Conservation (phyloP, 1,284 basidiomycete genomes). For the Ganoderma sp. region DNA sequence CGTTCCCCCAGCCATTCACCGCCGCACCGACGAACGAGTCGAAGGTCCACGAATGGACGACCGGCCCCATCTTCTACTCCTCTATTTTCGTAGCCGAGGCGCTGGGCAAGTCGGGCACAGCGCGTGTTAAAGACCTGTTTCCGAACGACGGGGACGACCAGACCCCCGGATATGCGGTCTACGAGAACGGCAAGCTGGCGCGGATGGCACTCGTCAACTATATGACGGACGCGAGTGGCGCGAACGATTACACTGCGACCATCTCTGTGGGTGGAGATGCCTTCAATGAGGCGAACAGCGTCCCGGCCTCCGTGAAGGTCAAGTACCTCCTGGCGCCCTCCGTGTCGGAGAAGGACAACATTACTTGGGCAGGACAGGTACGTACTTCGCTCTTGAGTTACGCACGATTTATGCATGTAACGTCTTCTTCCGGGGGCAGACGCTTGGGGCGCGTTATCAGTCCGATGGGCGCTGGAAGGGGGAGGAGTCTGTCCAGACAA, state of each 20-base stretch:
- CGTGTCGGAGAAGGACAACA: constrained; percentile 67
- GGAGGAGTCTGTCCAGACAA: constrained; percentile 53
- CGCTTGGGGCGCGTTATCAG: constrained; percentile 62
- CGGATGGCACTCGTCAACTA: constrained; percentile 74
- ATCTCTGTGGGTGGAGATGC: constrained; percentile 50
- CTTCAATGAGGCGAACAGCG: constrained; percentile 41
- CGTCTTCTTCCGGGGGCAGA: constrained; percentile 45
- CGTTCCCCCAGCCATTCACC: constrained; percentile 42
- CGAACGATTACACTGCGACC: constrained; percentile 53
- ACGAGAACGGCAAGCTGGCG: constrained; percentile 60
- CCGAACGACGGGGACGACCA: constrained; percentile 53
- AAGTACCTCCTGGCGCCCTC: constrained; percentile 60
- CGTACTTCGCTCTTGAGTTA: constrained; percentile 8
- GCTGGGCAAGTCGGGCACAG: constrained; percentile 62
- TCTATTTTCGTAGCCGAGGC: constrained; percentile 70
- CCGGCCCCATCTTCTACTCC: constrained; percentile 72
- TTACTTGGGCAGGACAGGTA: constrained; percentile 68
- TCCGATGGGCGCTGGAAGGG: constrained; percentile 68
- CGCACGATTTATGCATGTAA: constrained; percentile 2
- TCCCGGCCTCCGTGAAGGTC: constrained; percentile 49
- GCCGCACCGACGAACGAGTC: constrained; percentile 67
- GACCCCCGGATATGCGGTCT: constrained; percentile 76
- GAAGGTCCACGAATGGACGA: constrained; percentile 60
- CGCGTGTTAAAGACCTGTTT: constrained; percentile 63
- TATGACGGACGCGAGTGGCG: constrained; percentile 56